phyloP scores from a whole-genome alignment of 1,284 basidiomycete species.

The Mycena sp. region DNA sequence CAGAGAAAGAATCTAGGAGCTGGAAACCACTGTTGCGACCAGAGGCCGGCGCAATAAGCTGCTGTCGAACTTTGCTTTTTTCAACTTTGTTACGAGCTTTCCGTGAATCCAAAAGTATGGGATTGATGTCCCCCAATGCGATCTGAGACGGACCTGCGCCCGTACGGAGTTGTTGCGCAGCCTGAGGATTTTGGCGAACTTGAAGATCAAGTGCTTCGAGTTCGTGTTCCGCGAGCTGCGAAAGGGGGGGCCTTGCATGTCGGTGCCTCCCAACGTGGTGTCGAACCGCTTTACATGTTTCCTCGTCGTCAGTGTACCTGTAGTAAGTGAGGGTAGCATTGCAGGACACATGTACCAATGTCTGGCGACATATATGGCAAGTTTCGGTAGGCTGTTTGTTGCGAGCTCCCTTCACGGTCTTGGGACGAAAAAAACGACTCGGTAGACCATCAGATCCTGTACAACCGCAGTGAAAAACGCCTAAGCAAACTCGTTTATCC shows the following conservation, averaged over 20 bases:
- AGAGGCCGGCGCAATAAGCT: not conserved
- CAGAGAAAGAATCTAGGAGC: not conserved
- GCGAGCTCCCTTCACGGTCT: not conserved
- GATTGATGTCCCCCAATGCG: not conserved
- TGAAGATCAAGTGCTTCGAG: not conserved
- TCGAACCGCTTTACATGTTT: not conserved
- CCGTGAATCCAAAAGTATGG: conserved; percentile 3
- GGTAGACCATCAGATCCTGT: not conserved
- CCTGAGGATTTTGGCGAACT: conserved; percentile 11
- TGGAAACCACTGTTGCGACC: conserved; percentile 12
- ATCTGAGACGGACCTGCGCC: conserved; percentile 2
- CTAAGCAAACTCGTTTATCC: not conserved
- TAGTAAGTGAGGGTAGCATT: not conserved
- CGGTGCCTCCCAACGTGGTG: not conserved
- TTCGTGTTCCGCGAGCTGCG: not conserved
- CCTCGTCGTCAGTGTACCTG: not conserved
- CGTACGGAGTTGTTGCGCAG: conserved; percentile 9
- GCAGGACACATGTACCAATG: not conserved
- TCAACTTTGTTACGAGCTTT: conserved; percentile 13
- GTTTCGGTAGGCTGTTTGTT: not conserved
- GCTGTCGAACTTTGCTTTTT: conserved; percentile 14
- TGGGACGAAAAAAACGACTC: not conserved
- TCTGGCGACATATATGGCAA: conserved; percentile 3
- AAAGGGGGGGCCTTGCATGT: conserved; percentile 3
- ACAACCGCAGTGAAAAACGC: not conserved